Base-by-base conservation (phyloP, 179 eudicot genomes). In the Gypsophila paniculata region DNA sequence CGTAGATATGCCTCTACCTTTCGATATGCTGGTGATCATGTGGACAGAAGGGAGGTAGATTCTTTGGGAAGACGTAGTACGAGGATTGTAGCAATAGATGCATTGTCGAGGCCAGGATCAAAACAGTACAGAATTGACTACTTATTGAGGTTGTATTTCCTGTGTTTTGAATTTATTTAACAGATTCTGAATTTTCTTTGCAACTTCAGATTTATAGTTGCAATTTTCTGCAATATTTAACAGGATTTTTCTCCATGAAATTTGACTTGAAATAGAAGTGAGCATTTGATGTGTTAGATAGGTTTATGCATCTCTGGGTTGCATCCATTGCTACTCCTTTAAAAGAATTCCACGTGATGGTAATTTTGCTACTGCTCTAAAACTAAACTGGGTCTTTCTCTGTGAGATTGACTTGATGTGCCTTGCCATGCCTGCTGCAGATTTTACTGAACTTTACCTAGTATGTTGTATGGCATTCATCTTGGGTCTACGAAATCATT, bases 61-160 rank as follows among this genome's bases (percentile, higher is more conserved):
- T 66, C 76, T 46, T 11, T 86, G 64, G 89, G 92, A 71, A 89
- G 99, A 74, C 94, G 89, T 42, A 82, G 72, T 69, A 94, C 95
- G 15, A 85, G 88, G 77, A 87, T 94, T 71, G 75, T 84, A 68
- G 99, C 97, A 46, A 87, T 91, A 42, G 99, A 94, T 78, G 99
- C 99, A 46, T 79, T 91, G 52, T 65, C 83, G 78, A 22, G 48
- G 53, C 95, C 95, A 46, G 96, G 96, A 54, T 77, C 72, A 60
- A 82, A 85, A 78, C 99, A 94, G 72, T 91, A 85, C 80, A 72
- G 76, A 71, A 77, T 60, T 52, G 89, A 84, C 70, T 81, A 64
- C 71, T 88, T 94, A 58, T 79, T 88, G 69, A 84, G 97, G 97
- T 91, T 32, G 61, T 44, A 21, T 46, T 57, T 18, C 58, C 57